These are phyloP conservation scores for Salix brachista DNA, from an alignment of 345 rosid genomes.

Conservation along the genomic window DNA sequence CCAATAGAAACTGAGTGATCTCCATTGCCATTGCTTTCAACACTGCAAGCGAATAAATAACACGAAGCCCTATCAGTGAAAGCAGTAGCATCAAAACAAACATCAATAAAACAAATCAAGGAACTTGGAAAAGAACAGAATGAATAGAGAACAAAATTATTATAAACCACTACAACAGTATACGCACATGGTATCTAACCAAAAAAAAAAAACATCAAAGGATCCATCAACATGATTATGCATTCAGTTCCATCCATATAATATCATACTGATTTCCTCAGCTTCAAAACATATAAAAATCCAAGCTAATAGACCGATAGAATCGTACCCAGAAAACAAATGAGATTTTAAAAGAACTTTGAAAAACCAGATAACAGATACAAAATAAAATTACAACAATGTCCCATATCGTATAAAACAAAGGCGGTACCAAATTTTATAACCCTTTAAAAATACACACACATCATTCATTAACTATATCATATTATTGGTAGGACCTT, in stretches of 20 bases:
- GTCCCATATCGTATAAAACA: background rate
- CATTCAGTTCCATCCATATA: background rate
- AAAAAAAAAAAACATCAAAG: background rate
- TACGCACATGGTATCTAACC: background rate
- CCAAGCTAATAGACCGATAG: background rate
- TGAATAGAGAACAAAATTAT: background rate
- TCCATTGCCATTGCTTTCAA: slow-evolving; percentile 69
- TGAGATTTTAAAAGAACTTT: background rate
- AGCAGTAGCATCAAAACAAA: background rate
- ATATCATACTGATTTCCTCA: background rate
- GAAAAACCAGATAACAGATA: background rate
- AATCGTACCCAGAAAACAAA: background rate
- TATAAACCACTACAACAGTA: background rate
- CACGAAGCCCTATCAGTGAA: background rate
- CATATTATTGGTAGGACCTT: background rate
- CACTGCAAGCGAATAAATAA: slow-evolving; percentile 21
- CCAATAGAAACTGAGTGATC: slow-evolving; percentile 69
- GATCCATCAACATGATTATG: background rate
- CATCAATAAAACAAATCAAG: background rate
- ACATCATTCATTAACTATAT: background rate
- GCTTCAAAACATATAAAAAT: background rate
- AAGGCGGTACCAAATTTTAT: background rate
- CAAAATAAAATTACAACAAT: background rate
- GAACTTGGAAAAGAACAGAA: background rate
- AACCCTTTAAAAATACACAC: background rate